Evolutionary conservation across 2,329 filamentous ascomycete species (phyloP).

Genomic region (Lachnellula cervina): DNA sequence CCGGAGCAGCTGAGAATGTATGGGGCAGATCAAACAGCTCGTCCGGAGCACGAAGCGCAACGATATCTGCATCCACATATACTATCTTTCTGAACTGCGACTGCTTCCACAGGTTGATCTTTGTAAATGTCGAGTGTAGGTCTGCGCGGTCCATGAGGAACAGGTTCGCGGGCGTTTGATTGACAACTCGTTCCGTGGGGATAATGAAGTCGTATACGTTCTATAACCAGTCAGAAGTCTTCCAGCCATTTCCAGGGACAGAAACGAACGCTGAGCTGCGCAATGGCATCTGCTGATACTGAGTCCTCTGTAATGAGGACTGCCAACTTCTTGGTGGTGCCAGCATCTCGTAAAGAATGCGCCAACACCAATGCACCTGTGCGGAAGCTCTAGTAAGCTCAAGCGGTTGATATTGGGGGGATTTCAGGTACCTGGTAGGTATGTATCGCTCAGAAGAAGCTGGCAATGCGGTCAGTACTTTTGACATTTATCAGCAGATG

Average conservation of each 20-base stretch:
- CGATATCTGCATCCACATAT: slow-evolving; percentile 89
- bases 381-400: slow-evolving; percentile 22
- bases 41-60: slow-evolving; percentile 85
- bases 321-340: slow-evolving; percentile 79
- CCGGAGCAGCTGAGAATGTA: slow-evolving; percentile 69
- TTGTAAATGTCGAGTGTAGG: slow-evolving; percentile 89
- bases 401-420: slow-evolving; percentile 8
- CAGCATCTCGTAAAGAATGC: slow-evolving; percentile 88
- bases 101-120: slow-evolving; percentile 91
- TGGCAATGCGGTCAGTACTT: slow-evolving; percentile 35
- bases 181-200: slow-evolving; percentile 74
- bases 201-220: slow-evolving; percentile 84
- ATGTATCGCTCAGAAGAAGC: slow-evolving; percentile 89
- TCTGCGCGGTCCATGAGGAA: slow-evolving; percentile 89
- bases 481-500: slow-evolving; percentile 11
- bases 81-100: slow-evolving; percentile 87
- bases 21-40: slow-evolving; percentile 73
- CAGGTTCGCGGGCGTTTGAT: slow-evolving; percentile 73
- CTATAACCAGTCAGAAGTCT: slow-evolving; percentile 39
- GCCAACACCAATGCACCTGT: slow-evolving; percentile 87
- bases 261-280: slow-evolving; percentile 65
- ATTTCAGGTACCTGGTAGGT: slow-evolving; percentile 71
- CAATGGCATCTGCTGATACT: slow-evolving; percentile 68
- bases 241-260: background rate
- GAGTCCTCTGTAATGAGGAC: slow-evolving; percentile 78